phyloP scores from a whole-genome alignment of 768 basidiomycete species.

The Rhizopogon rudus region DNA sequence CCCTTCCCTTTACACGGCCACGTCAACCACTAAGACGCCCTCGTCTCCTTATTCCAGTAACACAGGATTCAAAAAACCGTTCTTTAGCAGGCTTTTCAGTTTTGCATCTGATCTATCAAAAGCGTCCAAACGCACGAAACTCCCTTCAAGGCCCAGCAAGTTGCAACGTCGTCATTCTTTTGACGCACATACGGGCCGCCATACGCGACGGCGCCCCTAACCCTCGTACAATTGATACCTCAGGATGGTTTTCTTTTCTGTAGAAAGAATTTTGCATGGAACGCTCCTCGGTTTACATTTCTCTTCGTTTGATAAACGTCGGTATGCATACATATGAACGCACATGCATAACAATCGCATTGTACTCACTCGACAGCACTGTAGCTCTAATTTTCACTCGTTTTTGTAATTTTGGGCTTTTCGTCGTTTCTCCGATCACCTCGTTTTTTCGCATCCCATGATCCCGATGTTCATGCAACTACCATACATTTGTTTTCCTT shows the following conservation, averaged over 20 bases:
- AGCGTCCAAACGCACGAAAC: slow-evolving; percentile 4
- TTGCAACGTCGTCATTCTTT: slow-evolving; percentile 50
- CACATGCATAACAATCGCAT: not conserved
- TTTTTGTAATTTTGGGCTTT: not conserved
- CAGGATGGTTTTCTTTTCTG: not conserved
- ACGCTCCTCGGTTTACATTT: not conserved
- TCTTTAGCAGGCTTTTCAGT: slow-evolving; percentile 58
- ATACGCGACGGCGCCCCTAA: not conserved
- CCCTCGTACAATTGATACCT: too few relatives aligned
- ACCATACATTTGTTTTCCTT: not conserved
- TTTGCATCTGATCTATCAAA: slow-evolving; percentile 41
- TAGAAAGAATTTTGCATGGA: not conserved
- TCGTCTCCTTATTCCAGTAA: slow-evolving; percentile 40
- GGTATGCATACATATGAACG: slow-evolving; percentile 3
- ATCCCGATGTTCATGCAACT: not conserved
- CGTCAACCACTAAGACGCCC: slow-evolving; percentile 55
- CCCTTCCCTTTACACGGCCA: slow-evolving; percentile 51
- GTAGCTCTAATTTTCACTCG: slow-evolving; percentile 24
- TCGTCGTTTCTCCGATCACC: not conserved
- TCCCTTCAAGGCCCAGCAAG: slow-evolving; percentile 32
- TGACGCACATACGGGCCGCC: slow-evolving; percentile 16
- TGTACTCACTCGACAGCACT: slow-evolving; percentile 4
- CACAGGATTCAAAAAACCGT: slow-evolving; percentile 43
- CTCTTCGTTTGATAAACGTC: not conserved
- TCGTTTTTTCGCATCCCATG: not conserved